A percentile compares a stretch with the other conserved stretches of the same genome.
phyloP scores from a whole-genome alignment of 257 asterid species.

The Salvia splendens region DNA sequence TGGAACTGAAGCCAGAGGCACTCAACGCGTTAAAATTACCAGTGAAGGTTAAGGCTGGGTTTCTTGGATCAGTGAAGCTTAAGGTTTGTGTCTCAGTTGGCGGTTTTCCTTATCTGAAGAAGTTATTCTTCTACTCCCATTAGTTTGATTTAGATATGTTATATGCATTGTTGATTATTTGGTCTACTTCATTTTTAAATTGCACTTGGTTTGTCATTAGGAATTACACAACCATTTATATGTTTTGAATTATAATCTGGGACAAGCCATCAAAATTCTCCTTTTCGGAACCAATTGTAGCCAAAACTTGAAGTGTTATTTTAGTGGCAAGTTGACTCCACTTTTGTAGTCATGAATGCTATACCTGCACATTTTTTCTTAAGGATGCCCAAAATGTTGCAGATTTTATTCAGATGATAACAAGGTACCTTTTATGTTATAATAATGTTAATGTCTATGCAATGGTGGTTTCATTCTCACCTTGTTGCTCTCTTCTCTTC shows the following conservation, averaged over 20 bases:
- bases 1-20: conserved; percentile 99
- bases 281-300: neutral
- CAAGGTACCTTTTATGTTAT: neutral
- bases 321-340: neutral
- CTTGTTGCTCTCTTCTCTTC: neutral
- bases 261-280: neutral
- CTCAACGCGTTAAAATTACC: conserved; percentile 97
- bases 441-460: no score
- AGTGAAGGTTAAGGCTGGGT: conserved; percentile 96
- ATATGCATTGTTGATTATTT: conserved; percentile 16
- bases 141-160: conserved; percentile 25
- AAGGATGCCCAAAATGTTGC: neutral
- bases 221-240: neutral
- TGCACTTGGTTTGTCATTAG: neutral
- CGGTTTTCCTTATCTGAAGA: conserved; percentile 19
- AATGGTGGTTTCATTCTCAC: neutral
- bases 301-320: neutral
- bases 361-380: neutral
- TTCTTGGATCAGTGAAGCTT: conserved; percentile 95
- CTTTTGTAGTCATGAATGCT: neutral
- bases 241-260: neutral
- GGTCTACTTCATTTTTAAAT: neutral
- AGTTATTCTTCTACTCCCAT: conserved; percentile 22
- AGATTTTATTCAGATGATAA: neutral
- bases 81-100: conserved; percentile 62